Percentiles rank a stretch among this genome's conserved stretches.
Conservation (phyloP, 75 land plant genomes). For the Gnetum montanum region DNA sequence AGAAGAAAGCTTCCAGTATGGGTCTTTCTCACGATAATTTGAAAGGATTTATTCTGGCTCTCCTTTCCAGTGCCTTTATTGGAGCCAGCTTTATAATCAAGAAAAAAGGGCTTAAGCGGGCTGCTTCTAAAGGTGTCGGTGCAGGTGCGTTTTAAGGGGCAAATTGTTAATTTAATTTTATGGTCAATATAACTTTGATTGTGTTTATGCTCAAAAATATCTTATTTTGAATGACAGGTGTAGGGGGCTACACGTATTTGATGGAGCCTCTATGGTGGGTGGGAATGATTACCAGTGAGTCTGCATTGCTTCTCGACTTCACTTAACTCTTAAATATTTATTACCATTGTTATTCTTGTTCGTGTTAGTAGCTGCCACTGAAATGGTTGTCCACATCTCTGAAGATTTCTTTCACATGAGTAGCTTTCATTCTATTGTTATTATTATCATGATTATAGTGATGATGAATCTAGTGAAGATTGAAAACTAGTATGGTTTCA, state of each 20-base stretch:
- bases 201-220: background rate
- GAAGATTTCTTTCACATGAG: too few relatives aligned
- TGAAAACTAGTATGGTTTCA: too few relatives aligned
- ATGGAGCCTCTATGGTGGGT: constrained; percentile 81
- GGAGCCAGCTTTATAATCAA: constrained; percentile 82
- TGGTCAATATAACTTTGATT: background rate
- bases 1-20: background rate
- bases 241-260: constrained; percentile 60
- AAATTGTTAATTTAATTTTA: background rate
- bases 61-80: constrained; percentile 67
- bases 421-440: too few relatives aligned
- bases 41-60: constrained; percentile 51
- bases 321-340: too few relatives aligned
- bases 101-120: constrained; percentile 72
- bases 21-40: constrained; percentile 30
- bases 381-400: too few relatives aligned
- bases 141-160: constrained; percentile 40
- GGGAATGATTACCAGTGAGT: constrained; percentile 81
- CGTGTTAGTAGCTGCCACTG: too few relatives aligned
- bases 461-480: too few relatives aligned
- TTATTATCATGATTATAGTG: too few relatives aligned
- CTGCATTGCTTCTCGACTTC: background rate
- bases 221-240: constrained; percentile 17
- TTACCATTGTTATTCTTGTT: too few relatives aligned
- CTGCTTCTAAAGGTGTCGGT: constrained; percentile 57